phyloP scores from a whole-genome alignment of 2,329 filamentous ascomycete genomes.

The Trematosphaeria pertusa region DNA sequence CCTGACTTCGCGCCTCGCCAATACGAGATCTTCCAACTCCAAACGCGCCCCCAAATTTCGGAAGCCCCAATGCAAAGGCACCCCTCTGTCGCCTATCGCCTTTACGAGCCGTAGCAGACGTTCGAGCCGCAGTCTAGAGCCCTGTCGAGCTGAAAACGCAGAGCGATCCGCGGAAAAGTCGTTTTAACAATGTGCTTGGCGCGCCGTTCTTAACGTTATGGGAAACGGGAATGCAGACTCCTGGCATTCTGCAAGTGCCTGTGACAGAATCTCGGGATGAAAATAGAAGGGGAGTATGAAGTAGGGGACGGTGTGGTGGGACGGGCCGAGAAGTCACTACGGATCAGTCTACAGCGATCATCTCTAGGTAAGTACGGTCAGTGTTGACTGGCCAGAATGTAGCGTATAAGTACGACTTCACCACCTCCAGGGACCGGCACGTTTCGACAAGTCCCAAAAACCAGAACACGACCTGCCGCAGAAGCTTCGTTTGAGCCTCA shows the following conservation, averaged over 20 bases:
- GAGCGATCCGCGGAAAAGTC: constrained; percentile 21
- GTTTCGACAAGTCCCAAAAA: not conserved
- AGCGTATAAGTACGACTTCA: constrained; percentile 22
- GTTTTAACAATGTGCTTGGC: constrained; percentile 17
- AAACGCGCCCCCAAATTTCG: constrained; percentile 22
- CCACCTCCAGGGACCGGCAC: not conserved
- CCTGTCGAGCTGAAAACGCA: constrained; percentile 19
- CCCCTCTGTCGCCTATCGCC: constrained; percentile 13
- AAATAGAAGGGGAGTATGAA: constrained; percentile 24
- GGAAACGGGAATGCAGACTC: constrained; percentile 17
- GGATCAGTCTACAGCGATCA: constrained; percentile 12
- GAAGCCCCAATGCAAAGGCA: constrained; percentile 8
- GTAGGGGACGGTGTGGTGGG: constrained; percentile 12
- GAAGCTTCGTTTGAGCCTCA: not conserved
- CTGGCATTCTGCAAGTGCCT: constrained; percentile 12
- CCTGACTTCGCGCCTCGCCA: constrained; percentile 16
- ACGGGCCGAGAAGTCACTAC: constrained; percentile 18
- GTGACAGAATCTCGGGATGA: constrained; percentile 19
- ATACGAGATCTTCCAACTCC: constrained; percentile 21
- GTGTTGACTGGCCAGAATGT: constrained; percentile 12
- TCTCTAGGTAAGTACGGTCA: constrained; percentile 15
- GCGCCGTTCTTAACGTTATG: constrained; percentile 17
- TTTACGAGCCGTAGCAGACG: constrained; percentile 3
- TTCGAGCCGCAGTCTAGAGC: constrained; percentile 13
- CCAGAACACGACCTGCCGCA: not conserved